Evolutionary conservation across 371 early-diverging fungal species (phyloP).

Genomic region (Lichtheimia hyalospora): DNA sequence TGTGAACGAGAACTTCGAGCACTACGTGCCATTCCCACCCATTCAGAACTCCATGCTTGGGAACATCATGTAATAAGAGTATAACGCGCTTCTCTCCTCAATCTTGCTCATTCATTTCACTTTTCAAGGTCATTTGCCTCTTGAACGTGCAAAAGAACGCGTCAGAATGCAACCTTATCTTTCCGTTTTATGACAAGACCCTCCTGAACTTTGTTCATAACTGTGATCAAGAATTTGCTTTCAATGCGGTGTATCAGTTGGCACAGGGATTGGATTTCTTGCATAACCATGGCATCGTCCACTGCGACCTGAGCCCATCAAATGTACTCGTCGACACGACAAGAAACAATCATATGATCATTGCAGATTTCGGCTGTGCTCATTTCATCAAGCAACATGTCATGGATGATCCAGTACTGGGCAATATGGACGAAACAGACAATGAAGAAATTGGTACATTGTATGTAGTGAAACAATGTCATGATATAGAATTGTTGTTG

Average conservation of each 20-base stretch:
- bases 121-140: conserved; percentile 30
- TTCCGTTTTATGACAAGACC: conserved; percentile 31
- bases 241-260: conserved; percentile 40
- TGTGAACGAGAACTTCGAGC: conserved; percentile 38
- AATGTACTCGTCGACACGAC: conserved; percentile 60
- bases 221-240: conserved; percentile 12
- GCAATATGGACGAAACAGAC: conserved; percentile 15
- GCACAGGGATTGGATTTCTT: conserved; percentile 61
- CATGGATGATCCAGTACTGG: neutral
- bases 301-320: conserved; percentile 76
- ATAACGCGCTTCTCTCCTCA: neutral
- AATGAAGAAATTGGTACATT: conserved; percentile 45
- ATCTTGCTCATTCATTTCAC: neutral
- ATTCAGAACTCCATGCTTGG: conserved; percentile 16
- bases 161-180: conserved; percentile 18
- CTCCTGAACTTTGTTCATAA: conserved; percentile 8
- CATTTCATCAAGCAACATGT: conserved; percentile 11
- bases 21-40: conserved; percentile 20
- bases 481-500: neutral
- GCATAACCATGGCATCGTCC: conserved; percentile 62
- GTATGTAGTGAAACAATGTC: conserved; percentile 14
- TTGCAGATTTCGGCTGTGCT: conserved; percentile 87
- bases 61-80: conserved; percentile 25
- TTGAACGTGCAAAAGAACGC: conserved; percentile 18
- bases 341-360: conserved; percentile 53